Evolutionary conservation across 1,284 basidiomycete species (phyloP).

Genomic region (Rhodotorula sp.): DNA sequence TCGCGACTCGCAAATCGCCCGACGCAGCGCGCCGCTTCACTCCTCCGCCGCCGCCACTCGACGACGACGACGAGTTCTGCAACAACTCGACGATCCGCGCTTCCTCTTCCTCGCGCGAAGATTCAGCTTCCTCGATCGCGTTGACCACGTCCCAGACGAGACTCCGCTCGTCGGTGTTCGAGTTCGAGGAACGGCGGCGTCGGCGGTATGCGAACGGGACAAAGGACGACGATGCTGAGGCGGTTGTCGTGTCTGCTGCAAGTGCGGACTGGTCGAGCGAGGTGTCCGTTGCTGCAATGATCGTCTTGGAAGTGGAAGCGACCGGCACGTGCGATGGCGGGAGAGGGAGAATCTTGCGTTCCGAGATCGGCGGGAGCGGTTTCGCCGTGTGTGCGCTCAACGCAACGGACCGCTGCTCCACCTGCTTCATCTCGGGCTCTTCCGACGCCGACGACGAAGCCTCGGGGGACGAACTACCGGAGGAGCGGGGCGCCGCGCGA

Average conservation of each 20-base stretch:
- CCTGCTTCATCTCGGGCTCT: constrained; percentile 22
- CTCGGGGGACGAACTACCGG: constrained; percentile 3
- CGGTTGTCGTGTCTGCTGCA: not conserved
- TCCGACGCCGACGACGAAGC: not conserved
- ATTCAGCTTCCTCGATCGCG: constrained; percentile 35
- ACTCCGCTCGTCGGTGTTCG: constrained; percentile 3
- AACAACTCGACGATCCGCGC: constrained; percentile 24
- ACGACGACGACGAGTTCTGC: not conserved
- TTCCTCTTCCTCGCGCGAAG: constrained; percentile 34
- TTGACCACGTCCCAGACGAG: constrained; percentile 24
- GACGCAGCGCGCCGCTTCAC: constrained; percentile 24
- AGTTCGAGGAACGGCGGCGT: constrained; percentile 6
- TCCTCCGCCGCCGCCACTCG: not conserved
- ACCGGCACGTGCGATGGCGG: constrained; percentile 11
- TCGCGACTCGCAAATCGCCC: constrained; percentile 19
- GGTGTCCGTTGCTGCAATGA: not conserved
- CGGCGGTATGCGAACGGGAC: not conserved
- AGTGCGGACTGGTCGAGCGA: constrained; percentile 11
- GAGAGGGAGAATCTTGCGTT: constrained; percentile 24
- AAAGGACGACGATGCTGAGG: not conserved
- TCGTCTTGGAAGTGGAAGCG: constrained; percentile 2
- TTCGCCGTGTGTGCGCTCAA: not conserved
- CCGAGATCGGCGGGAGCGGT: constrained; percentile 12
- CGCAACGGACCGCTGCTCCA: not conserved
- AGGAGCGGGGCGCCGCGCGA: not conserved